Percentiles rank a stretch among this genome's conserved stretches.
Conservation (phyloP, 305 asterid species). For the Stenogyne calaminthoides region DNA sequence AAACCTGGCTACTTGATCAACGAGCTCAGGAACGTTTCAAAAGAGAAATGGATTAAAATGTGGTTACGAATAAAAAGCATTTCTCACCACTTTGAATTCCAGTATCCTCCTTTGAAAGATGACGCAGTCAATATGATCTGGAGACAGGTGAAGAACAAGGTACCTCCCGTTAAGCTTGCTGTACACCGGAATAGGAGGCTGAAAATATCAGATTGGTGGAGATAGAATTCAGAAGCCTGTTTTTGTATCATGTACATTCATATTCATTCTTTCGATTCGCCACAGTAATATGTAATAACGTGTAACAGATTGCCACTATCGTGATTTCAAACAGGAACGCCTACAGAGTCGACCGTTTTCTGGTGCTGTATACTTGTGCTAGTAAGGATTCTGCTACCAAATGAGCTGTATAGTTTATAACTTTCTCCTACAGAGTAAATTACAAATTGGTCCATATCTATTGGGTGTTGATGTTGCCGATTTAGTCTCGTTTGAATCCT, state of each 20-base stretch:
- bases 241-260: conserved; percentile 29
- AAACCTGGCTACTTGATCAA: conserved; percentile 58
- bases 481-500: too few relatives aligned
- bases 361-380: background rate
- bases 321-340: background rate
- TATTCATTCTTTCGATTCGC: conserved; percentile 20
- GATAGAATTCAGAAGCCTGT: conserved; percentile 31
- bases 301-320: background rate
- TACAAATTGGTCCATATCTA: too few relatives aligned
- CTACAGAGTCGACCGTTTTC: background rate
- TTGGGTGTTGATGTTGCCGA: too few relatives aligned
- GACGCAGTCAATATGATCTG: conserved; percentile 93
- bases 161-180: conserved; percentile 67
- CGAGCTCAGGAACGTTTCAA: conserved; percentile 56
- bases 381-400: background rate
- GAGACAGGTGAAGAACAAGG: conserved; percentile 79
- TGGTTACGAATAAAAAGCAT: conserved; percentile 61
- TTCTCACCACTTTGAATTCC: conserved; percentile 87
- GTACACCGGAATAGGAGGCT: conserved; percentile 72
- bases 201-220: conserved; percentile 92
- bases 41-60: conserved; percentile 73
- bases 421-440: background rate
- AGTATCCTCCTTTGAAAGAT: conserved; percentile 77
- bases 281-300: conserved; percentile 12
- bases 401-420: conserved; percentile 18